These are phyloP conservation scores for Sporothrix globosa DNA, from an alignment of 2,329 filamentous ascomycete species.

Conservation along the genomic window DNA sequence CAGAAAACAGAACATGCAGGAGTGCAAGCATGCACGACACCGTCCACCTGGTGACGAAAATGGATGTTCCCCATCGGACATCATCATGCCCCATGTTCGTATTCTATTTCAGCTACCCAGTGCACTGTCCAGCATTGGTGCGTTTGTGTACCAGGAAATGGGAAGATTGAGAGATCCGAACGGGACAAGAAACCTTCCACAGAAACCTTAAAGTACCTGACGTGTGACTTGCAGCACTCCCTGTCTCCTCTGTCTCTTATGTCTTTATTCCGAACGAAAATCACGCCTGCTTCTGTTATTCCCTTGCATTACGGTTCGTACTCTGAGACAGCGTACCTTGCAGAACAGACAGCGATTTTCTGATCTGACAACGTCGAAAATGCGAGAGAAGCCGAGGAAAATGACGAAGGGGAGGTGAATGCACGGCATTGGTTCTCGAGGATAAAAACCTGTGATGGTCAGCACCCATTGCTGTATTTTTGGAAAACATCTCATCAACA, in stretches of 20 bases:
- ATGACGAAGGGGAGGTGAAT: no score
- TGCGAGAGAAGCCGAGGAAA: not conserved
- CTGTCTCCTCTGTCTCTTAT: not conserved
- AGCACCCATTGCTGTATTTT: not conserved
- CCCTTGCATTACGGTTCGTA: slow-evolving; percentile 1
- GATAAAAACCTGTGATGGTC: slow-evolving; percentile 15
- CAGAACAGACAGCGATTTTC: not conserved
- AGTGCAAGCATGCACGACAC: not conserved
- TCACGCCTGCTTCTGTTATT: not conserved
- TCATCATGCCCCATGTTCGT: not conserved
- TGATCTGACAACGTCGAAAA: no score
- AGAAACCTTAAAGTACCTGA: not conserved
- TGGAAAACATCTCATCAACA: not conserved
- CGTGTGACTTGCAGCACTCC: not conserved
- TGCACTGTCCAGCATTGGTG: not conserved
- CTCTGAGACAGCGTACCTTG: slow-evolving; percentile 26
- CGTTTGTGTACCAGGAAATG: no score
- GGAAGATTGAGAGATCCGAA: not conserved
- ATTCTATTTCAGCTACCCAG: not conserved
- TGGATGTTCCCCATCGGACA: slow-evolving; percentile 30
- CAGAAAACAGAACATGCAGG: not conserved
- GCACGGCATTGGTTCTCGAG: not conserved
- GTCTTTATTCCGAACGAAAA: slow-evolving; percentile 21
- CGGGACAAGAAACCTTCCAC: not conserved
- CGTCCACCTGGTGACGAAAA: slow-evolving; percentile 18